These are phyloP conservation scores for Tulasnella sp. DNA, from an alignment of 768 basidiomycete species.

Conservation along the genomic window DNA sequence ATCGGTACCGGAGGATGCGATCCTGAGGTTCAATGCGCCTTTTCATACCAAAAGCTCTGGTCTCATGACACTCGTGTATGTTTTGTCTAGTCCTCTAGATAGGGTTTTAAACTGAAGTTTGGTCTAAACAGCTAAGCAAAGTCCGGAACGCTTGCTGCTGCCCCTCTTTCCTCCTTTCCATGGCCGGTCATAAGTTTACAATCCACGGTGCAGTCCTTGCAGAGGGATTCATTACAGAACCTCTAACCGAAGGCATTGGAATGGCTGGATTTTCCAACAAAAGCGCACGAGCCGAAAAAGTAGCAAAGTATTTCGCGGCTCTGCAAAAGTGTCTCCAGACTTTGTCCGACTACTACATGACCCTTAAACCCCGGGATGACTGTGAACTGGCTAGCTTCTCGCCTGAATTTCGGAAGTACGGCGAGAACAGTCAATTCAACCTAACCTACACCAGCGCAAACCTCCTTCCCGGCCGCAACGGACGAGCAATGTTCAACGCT, in stretches of 20 bases:
- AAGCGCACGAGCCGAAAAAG: too few species aligned
- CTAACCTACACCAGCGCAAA: neutral
- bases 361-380: too few species aligned
- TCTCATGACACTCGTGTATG: neutral
- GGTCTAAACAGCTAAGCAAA: neutral
- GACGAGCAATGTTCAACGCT: slow-evolving; percentile 5
- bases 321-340: too few species aligned
- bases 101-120: neutral
- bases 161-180: slow-evolving; percentile 31
- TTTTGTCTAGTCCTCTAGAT: neutral
- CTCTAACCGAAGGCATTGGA: slow-evolving; percentile 29
- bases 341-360: too few species aligned
- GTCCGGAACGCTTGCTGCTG: slow-evolving; percentile 26
- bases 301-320: too few species aligned
- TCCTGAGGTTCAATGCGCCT: slow-evolving; percentile 17
- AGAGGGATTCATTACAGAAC: slow-evolving; percentile 29
- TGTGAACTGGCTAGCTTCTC: too few species aligned
- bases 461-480: neutral
- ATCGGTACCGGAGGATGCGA: slow-evolving; percentile 12
- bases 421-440: too few species aligned
- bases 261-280: too few species aligned
- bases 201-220: slow-evolving; percentile 32
- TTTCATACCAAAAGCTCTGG: slow-evolving; percentile 11
- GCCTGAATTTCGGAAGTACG: too few species aligned
- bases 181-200: slow-evolving; percentile 30